Conservation (phyloP, 108 stramenopile species). For the Cyclotella kingstonii region DNA sequence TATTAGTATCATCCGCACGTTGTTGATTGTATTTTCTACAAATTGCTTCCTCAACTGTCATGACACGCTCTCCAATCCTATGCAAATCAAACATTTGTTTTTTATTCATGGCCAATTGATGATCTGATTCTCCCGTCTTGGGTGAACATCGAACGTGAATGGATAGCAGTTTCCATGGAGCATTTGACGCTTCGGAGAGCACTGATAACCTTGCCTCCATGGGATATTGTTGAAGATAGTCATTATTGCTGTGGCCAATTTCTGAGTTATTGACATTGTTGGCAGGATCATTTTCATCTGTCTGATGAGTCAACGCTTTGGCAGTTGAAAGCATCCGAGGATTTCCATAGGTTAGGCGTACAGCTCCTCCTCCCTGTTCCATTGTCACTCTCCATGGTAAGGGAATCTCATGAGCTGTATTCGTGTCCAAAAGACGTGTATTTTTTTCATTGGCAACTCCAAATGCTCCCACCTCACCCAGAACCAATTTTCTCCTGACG, state of each 20-base stretch:
- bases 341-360: conserved; percentile 67
- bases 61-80: conserved; percentile 74
- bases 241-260: conserved; percentile 2
- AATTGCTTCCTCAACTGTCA: conserved; percentile 64
- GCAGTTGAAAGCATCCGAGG: conserved; percentile 48
- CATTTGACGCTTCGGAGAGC: conserved; percentile 41
- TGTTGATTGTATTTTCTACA: conserved; percentile 38
- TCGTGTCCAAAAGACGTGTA: no score
- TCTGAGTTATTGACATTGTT: not conserved
- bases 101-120: conserved; percentile 74
- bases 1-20: conserved; percentile 10
- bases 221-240: conserved; percentile 53
- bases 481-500: conserved; percentile 70
- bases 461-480: conserved; percentile 69
- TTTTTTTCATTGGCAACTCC: not conserved
- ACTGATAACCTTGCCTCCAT: conserved; percentile 81
- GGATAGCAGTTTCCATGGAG: conserved; percentile 77
- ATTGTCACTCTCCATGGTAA: conserved; percentile 46
- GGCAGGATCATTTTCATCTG: conserved; percentile 3
- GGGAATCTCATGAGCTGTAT: not conserved
- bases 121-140: conserved; percentile 87
- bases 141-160: conserved; percentile 68
- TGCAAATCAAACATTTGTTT: conserved; percentile 86
- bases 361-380: conserved; percentile 39
- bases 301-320: conserved; percentile 29